Conservation (phyloP, 768 basidiomycete genomes). For the Podaxis pistillaris region DNA sequence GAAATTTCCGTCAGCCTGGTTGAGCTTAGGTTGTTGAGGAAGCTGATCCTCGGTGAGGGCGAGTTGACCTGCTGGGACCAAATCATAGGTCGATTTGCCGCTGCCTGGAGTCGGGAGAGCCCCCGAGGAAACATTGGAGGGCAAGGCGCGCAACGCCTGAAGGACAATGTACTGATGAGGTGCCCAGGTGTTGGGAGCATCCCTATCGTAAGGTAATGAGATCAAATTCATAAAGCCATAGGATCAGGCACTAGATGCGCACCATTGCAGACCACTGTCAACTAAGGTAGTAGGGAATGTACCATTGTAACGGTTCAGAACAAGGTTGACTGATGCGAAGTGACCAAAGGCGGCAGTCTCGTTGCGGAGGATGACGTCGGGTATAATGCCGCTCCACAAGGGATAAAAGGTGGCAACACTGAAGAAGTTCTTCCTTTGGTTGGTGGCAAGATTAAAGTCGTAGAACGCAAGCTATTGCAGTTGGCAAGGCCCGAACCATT, state of each 20-base stretch:
- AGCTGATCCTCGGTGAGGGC: conserved; percentile 67
- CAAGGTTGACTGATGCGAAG: conserved; percentile 75
- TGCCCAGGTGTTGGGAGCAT: conserved; percentile 88
- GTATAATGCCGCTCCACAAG: conserved; percentile 84
- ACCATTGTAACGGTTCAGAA: conserved; percentile 84
- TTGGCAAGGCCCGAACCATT: neutral
- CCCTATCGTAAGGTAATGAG: conserved; percentile 42
- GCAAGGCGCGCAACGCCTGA: conserved; percentile 72
- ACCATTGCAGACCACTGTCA: conserved; percentile 82
- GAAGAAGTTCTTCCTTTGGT: conserved; percentile 63
- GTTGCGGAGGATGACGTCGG: conserved; percentile 59
- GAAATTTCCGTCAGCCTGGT: conserved; percentile 34
- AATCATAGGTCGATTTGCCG: conserved; percentile 58
- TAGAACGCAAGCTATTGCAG: conserved; percentile 70
- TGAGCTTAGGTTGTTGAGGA: conserved; percentile 57
- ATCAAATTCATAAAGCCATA: neutral
- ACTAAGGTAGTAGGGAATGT: conserved; percentile 81
- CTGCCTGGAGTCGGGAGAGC: conserved; percentile 47
- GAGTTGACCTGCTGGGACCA: conserved; percentile 82
- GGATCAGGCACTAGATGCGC: conserved; percentile 9
- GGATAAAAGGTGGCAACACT: conserved; percentile 82
- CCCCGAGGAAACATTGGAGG: conserved; percentile 63
- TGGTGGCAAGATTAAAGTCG: conserved; percentile 79
- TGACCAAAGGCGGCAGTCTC: conserved; percentile 61
- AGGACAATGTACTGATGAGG: conserved; percentile 82